A percentile compares a stretch with the other conserved stretches of the same genome.
Evolutionary conservation across 106 monocot species (phyloP).

Genomic region (Dendrobium huoshanense): DNA sequence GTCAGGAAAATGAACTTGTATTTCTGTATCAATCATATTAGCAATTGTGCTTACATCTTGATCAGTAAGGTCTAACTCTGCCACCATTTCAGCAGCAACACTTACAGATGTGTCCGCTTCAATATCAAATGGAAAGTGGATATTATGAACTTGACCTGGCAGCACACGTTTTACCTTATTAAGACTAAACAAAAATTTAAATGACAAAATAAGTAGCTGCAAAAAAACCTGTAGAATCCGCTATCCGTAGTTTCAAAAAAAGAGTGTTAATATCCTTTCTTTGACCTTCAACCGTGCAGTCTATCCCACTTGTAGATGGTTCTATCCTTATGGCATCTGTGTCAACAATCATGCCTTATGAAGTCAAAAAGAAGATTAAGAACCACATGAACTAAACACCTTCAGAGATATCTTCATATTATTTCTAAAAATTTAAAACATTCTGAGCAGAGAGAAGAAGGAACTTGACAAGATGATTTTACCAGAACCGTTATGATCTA

Average conservation of each 20-base stretch:
- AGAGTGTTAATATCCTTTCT: slow-evolving; percentile 46
- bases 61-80: slow-evolving; percentile 47
- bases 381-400: not conserved
- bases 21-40: slow-evolving; percentile 68
- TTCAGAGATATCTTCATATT: no score
- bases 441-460: not conserved
- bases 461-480: not conserved
- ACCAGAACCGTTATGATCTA: slow-evolving; percentile 17
- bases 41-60: slow-evolving; percentile 68
- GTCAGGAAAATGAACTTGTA: slow-evolving; percentile 49
- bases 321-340: slow-evolving; percentile 21
- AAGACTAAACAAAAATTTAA: not conserved
- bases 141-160: slow-evolving; percentile 51
- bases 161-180: not conserved
- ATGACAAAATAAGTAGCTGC: not conserved
- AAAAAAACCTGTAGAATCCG: slow-evolving; percentile 52
- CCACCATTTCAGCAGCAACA: slow-evolving; percentile 73
- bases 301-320: slow-evolving; percentile 17
- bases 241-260: slow-evolving; percentile 45
- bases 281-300: slow-evolving; percentile 51
- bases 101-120: slow-evolving; percentile 57
- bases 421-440: not conserved
- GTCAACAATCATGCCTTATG: slow-evolving; percentile 8
- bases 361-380: not conserved
- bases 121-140: slow-evolving; percentile 72